Evolutionary conservation across 2,329 filamentous ascomycete species (phyloP), one percentile per base, ranked within the genome.

Genomic region (Truncatella angustata): DNA sequence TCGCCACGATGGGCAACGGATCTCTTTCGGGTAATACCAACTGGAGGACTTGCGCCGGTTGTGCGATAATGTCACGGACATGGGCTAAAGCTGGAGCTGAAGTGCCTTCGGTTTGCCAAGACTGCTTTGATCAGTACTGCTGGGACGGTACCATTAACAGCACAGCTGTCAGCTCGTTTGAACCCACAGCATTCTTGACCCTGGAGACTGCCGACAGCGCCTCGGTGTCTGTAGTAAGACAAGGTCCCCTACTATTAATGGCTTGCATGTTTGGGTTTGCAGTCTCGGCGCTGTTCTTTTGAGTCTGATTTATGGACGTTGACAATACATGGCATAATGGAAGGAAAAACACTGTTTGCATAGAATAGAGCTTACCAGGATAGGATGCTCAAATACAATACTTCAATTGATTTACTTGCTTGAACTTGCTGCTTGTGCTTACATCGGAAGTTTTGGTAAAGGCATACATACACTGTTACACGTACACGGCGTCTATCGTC

Each of bases 1-100:
- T 87, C 16, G 92, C 82, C 3, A 97, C 92, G 0, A 86, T 88
- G 75, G 90, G 82, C 48, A 97, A 97, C 71, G 82, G 79, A 46
- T 92, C 90, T 0, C 66, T 86, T 11, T 21, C 39, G 11, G 36
- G 20, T 11, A 28, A 23, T 30, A n/a, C 28, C 28, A 70, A 87
- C 56, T 99, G 94, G 93, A 78, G 87, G 0, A 78, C 84, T 2
- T 99, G 93, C 61, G 87, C 96, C 4, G 91, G 86, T 20, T 99
- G 94, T 70, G 94, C 93, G 4, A 85, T 96, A 35, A 78, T 97
- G 14, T 82, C 81, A 49, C 82, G 93, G 55, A 91, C 86, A 59
- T 81, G 94, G 58, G 77, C 84, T 55, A 81, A 90, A 46, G 93
- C 90, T 0, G 76, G 78, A 16, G 87, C 87, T 0, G 56, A 73